Percentiles rank a stretch among this genome's conserved stretches.
These are phyloP conservation scores for Aureobasidium leucospermi DNA, from an alignment of 2,329 filamentous ascomycete genomes.

Conservation along the genomic window DNA sequence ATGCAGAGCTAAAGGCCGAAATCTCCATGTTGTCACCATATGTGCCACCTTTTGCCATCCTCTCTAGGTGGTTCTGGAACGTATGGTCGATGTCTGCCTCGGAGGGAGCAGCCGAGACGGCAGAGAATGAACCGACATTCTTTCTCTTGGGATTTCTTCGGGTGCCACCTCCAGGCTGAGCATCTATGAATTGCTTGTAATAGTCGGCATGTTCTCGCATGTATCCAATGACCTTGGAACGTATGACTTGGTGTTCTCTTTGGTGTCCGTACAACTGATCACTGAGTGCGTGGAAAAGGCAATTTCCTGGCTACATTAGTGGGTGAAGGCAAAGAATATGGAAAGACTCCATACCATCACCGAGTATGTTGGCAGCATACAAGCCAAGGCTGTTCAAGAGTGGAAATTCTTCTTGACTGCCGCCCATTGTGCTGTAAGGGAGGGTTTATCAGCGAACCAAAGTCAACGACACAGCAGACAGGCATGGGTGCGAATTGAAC, in stretches of 20 bases:
- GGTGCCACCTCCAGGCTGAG: constrained; percentile 46
- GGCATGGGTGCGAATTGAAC: constrained; percentile 16
- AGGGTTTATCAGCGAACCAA: constrained; percentile 16
- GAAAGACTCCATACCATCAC: constrained; percentile 50
- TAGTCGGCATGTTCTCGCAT: constrained; percentile 54
- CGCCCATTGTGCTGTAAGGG: constrained; percentile 21
- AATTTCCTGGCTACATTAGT: constrained; percentile 48
- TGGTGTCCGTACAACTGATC: constrained; percentile 60
- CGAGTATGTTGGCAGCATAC: constrained; percentile 52
- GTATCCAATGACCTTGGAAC: constrained; percentile 51
- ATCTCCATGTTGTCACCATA: constrained; percentile 64
- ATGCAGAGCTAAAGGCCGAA: constrained; percentile 56
- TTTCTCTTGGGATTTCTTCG: constrained; percentile 53
- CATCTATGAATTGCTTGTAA: constrained; percentile 58
- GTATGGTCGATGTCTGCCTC: constrained; percentile 45
- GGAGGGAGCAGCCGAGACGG: constrained; percentile 42
- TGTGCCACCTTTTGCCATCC: constrained; percentile 53
- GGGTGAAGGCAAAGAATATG: constrained; percentile 11
- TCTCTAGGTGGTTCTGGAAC: constrained; percentile 49
- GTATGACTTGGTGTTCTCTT: constrained; percentile 51
- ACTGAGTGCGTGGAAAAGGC: constrained; percentile 60
- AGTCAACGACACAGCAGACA: constrained; percentile 13
- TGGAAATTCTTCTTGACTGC: constrained; percentile 43
- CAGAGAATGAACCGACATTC: constrained; percentile 41
- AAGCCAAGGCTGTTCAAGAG: constrained; percentile 50